Percentiles rank a stretch among this genome's conserved stretches.
Conservation (phyloP, 345 rosid species). For the Acer yangbiense region DNA sequence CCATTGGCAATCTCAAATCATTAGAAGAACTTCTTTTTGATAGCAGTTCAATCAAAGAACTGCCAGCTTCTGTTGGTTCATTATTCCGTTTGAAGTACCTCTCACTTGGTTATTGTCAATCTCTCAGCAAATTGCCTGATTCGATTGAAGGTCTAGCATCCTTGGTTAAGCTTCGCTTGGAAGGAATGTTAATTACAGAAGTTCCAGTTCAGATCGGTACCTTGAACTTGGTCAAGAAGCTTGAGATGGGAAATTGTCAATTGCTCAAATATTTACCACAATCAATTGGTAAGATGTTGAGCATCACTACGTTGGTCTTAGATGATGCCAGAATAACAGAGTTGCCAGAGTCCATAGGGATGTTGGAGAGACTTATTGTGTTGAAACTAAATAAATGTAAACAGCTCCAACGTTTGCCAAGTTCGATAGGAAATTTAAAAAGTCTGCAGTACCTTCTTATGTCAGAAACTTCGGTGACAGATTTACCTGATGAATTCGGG, state of each 20-base stretch:
- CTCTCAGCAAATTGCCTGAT: slow-evolving; percentile 9
- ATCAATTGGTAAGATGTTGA: slow-evolving; percentile 14
- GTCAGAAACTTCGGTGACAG: neutral
- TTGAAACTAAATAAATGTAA: neutral
- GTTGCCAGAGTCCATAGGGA: slow-evolving; percentile 16
- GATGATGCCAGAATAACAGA: neutral
- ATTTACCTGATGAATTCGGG: slow-evolving; percentile 5
- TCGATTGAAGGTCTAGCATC: slow-evolving; percentile 5
- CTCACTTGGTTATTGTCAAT: neutral
- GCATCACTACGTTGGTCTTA: neutral
- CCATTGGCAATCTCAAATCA: slow-evolving; percentile 23
- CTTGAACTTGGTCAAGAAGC: slow-evolving; percentile 6
- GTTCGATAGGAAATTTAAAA: slow-evolving; percentile 12
- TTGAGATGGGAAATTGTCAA: neutral
- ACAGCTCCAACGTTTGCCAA: neutral
- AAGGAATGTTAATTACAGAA: neutral
- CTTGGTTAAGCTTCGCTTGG: neutral
- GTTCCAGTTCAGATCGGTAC: neutral
- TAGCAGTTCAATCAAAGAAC: neutral
- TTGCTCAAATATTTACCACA: neutral
- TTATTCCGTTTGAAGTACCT: neutral
- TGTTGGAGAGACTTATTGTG: neutral
- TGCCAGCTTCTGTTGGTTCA: neutral
- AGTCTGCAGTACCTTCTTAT: neutral
- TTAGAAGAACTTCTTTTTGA: neutral